Conservation (phyloP, 148 eudicot species). For the Cornus florida region DNA sequence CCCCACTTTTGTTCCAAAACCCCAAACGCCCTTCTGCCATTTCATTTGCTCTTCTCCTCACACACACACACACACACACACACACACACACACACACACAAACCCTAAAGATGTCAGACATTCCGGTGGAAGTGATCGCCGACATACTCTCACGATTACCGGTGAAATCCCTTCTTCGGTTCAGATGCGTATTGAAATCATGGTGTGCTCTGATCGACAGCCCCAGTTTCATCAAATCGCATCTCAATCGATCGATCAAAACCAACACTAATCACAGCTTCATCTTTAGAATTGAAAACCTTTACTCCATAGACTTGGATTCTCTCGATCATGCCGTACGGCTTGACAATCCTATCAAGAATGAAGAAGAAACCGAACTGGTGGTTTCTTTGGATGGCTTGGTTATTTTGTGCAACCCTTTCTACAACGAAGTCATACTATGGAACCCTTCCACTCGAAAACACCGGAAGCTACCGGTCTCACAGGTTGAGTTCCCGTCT, state of each 20-base stretch:
- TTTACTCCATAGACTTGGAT: too few relatives aligned
- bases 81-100: too few relatives aligned
- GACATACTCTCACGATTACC: neutral
- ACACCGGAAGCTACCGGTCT: constrained; percentile 16
- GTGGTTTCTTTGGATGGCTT: constrained; percentile 42
- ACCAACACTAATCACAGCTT: too few relatives aligned
- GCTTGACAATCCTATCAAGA: neutral
- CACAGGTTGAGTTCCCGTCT: constrained; percentile 12
- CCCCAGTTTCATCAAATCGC: neutral
- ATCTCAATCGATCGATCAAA: too few relatives aligned
- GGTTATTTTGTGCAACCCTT: constrained; percentile 27
- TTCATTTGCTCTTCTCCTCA: too few relatives aligned
- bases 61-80: too few relatives aligned
- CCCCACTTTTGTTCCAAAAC: too few relatives aligned
- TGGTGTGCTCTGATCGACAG: neutral
- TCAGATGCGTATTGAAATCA: neutral
- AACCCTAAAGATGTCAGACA: too few relatives aligned
- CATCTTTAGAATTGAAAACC: too few relatives aligned
- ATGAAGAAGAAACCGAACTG: constrained; percentile 15
- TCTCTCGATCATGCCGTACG: too few relatives aligned
- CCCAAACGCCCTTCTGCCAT: too few relatives aligned
- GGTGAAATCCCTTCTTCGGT: neutral
- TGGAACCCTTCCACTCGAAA: constrained; percentile 34
- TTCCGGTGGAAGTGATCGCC: too few relatives aligned
- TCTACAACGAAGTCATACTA: constrained; percentile 6